Conservation (phyloP, 805 yeast species). For the Wickerhamiella kurtzmanii region DNA sequence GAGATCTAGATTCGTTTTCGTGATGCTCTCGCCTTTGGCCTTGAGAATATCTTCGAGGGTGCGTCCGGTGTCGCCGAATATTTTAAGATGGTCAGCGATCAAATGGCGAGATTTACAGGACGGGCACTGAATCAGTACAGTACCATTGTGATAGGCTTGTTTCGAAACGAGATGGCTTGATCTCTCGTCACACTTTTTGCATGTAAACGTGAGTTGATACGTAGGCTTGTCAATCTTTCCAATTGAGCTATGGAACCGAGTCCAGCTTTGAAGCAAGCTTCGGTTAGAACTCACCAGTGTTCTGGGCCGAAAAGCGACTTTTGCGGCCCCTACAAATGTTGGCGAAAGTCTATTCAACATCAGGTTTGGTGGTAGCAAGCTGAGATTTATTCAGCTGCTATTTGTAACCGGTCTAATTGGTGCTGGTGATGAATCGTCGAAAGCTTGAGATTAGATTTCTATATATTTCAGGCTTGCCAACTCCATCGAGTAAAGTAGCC, state of each 20-base stretch:
- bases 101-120: constrained; percentile 78
- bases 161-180: constrained; percentile 85
- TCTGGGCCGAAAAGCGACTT: no score
- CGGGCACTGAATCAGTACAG: constrained; percentile 84
- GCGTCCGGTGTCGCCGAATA: constrained; percentile 64
- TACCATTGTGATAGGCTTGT: constrained; percentile 78
- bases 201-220: constrained; percentile 80
- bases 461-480: not conserved
- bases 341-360: no score
- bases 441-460: not conserved
- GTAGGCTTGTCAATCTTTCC: constrained; percentile 58
- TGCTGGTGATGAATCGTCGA: not conserved
- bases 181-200: constrained; percentile 71
- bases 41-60: constrained; percentile 68
- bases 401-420: not conserved
- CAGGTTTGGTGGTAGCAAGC: no score
- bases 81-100: constrained; percentile 77
- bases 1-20: constrained; percentile 51
- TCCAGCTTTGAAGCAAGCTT: not conserved
- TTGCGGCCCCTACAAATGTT: no score
- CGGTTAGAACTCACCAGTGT: no score
- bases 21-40: constrained; percentile 63
- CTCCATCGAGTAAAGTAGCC: no score
- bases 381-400: not conserved
- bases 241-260: not conserved